Base-by-base conservation (phyloP, 208 protist species). In the Tritrichomonas musculus region DNA sequence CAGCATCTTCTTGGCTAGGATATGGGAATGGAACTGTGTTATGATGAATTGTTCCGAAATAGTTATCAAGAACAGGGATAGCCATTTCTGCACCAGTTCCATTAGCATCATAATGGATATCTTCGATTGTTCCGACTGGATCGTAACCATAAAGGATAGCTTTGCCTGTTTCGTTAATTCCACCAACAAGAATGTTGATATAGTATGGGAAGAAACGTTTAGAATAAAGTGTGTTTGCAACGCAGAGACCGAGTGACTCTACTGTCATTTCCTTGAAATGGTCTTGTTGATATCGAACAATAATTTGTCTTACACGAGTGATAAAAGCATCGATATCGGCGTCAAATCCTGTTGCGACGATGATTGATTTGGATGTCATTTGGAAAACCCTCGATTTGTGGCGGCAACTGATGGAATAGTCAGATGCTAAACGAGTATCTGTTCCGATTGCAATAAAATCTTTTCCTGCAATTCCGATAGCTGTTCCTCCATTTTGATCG, bases 171-270 rank as follows among this genome's bases (percentile, higher is more conserved):
- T 53, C 9, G 14, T 13, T n/a, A 27, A 82, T 82, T 41, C 73
- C 73, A 11, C 41, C 73, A 30, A 82, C 73, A n/a, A 82, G 33
- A 53, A 82, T 82, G 33, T 82, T 41, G 41, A 47, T n/a, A n/a
- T 82, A 49, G 41, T 82, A 82, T 53, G 73, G 73, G 73, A 82
- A 82, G 41, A 82, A 82, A 39, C 73, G 17, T 27, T 82, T 82
- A 33, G 73, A 82, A 82, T 82, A 82, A 8, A 82, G 41, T 17
- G 27, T 53, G 41, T 82, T 82, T 49, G 73, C 49, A 47, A 82
- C 73, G 33, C 41, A 82, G 14, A 17, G 33, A 53, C 41, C 73
- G 41, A 82, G 39, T 53, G 73, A 82, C 11, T 82, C 73, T 13
- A n/a, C 27, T 50, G 73, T 53, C 41, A 82, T 53, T 82, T 82